phyloP scores from a whole-genome alignment of 345 rosid genomes.

The Salix arbutifolia region DNA sequence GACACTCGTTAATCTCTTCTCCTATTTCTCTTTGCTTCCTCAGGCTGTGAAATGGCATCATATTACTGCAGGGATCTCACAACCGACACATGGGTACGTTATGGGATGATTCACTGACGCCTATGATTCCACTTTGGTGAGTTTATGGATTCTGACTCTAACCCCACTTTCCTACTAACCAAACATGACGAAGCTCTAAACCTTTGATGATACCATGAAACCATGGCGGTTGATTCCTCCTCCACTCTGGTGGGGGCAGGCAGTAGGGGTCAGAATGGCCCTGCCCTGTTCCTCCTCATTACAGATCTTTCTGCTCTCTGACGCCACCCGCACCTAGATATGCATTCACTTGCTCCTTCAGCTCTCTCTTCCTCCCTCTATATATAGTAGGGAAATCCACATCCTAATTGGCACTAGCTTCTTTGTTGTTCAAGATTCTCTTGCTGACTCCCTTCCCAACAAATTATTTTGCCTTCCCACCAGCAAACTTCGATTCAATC shows the following conservation, averaged over 20 bases:
- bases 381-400: no score
- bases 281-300: background rate
- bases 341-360: background rate
- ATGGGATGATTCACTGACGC: background rate
- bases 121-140: conserved; percentile 6
- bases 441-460: background rate
- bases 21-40: no score
- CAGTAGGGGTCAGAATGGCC: background rate
- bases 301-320: conserved; percentile 12
- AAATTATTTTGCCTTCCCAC: no score
- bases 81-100: background rate
- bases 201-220: background rate
- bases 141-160: conserved; percentile 25
- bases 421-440: background rate
- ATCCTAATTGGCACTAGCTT: background rate
- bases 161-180: conserved; percentile 13
- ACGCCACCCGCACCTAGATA: conserved; percentile 3
- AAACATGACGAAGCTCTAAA: background rate
- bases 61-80: background rate
- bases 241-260: background rate
- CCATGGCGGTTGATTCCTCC: background rate
- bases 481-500: no score
- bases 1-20: no score
- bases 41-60: no score
- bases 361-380: background rate